phyloP scores from a whole-genome alignment of 768 basidiomycete genomes.

The Termitomyces sp. region DNA sequence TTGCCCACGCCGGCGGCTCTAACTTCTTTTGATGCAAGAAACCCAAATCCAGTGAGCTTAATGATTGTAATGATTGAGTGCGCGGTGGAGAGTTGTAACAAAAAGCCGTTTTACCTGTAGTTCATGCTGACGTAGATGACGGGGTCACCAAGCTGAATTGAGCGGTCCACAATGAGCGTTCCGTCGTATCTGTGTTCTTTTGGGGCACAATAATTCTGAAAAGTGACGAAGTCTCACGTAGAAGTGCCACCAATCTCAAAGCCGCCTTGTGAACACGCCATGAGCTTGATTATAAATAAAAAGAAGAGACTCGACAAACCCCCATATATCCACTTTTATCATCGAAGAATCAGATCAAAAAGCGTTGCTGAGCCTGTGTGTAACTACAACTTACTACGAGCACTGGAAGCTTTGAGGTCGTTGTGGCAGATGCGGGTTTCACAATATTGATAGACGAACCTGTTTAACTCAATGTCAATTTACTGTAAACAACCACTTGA shows the following conservation, averaged over 20 bases:
- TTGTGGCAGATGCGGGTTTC: constrained; percentile 28
- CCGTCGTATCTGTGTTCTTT: constrained; percentile 35
- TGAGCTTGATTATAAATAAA: background rate
- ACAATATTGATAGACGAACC: constrained; percentile 43
- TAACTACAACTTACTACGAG: constrained; percentile 26
- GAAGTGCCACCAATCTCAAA: constrained; percentile 23
- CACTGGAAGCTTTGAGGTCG: constrained; percentile 36
- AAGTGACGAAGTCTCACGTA: constrained; percentile 34
- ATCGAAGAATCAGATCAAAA: background rate
- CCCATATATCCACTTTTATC: constrained; percentile 32
- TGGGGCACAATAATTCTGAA: constrained; percentile 22
- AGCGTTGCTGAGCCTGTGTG: too few relatives aligned
- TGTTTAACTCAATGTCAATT: constrained; percentile 20
- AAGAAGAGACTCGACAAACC: constrained; percentile 19
- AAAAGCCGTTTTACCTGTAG: too few relatives aligned
- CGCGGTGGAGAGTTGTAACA: too few relatives aligned
- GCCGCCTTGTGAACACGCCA: constrained; percentile 20
- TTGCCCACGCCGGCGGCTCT: constrained; percentile 46
- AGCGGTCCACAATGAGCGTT: constrained; percentile 37
- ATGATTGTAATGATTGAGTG: too few relatives aligned
- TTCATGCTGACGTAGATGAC: constrained; percentile 54
- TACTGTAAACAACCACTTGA: background rate
- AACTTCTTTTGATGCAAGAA: constrained; percentile 41
- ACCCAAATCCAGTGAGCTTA: constrained; percentile 37
- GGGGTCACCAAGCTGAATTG: constrained; percentile 35